Base-by-base conservation (phyloP, 768 basidiomycete species). In the Serpula lacrymans region DNA sequence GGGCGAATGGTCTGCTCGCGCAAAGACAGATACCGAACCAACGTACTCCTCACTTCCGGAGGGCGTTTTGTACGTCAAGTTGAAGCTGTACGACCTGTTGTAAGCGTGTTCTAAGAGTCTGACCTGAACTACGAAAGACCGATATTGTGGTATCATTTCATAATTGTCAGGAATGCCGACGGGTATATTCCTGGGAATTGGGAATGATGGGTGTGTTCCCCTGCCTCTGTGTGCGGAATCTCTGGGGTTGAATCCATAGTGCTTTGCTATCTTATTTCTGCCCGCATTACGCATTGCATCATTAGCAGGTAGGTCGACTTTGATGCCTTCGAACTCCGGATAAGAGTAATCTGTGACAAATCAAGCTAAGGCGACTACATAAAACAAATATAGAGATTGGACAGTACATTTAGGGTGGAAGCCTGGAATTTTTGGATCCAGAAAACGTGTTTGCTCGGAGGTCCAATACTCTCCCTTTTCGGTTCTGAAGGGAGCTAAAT, bases 311-410 rank as follows among this genome's bases (percentile, higher is more conserved):
- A 41, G 37, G 34, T 63, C 49, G 6, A 62, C 59, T 21, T 60
- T 50, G 13, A 60, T 37, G n/a, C 58, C 55, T 34, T 35, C 30
- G 23, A 60, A 52, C 29, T 49, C 46, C n/a, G 47, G 37, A 32
- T 62, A 60, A 10, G 60, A 54, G 34, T 60, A 60, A 10, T 55
- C 59, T 60, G 20, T 4, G 26, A 41, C 11, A 22, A 18, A 24
- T 18, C n/a, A 1, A n/a, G n/a, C 18, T 47, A 6, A 46, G 27
- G 25, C 14, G 3, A 11, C 6, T n/a, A 17, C n/a, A 29, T 5
- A 8, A 27, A 4, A 5, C 31, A 14, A n/a, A 6, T n/a, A 2
- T 7, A n/a, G 23, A n/a, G 6, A 20, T n/a, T n/a, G 30, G 38
- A 31, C 7, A 17, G 8, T 38, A 59, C 57, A 48, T 40, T 60